Evolutionary conservation across 441 rosid species (phyloP), one percentile per base, ranked within the genome.

Genomic region (Biscutella auriculata): DNA sequence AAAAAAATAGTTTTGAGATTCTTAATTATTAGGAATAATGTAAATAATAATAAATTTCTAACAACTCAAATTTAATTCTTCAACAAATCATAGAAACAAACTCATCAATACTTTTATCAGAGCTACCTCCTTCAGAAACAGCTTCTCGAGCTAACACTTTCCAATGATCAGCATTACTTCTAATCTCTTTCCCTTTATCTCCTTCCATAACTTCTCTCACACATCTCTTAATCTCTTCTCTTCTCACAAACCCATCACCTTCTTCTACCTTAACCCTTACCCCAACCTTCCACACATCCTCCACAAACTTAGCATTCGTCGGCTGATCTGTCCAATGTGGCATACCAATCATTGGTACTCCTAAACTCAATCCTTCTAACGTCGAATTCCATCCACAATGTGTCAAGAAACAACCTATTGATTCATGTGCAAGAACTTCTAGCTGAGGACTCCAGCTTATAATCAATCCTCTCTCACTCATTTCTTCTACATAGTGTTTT

Each of bases 341-440:
- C 74, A 84, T 67, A 6, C 84, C 83, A 43, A 82, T 69, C 78
- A 82, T 53, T 9, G 88, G 85, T 21, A 81, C 77, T 0, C 87
- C 82, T 48, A 77, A 52, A 58, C 82, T 67, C 53, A 82, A 4
- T 0, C 77, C 78, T 62, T 84, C 85, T 0, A 79, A 13, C 0
- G 78, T 79, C 3, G 83, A 79, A 77, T 84, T 84, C 91, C 92
- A 84, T 5, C 92, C 79, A 5, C 86, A 77, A 5, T 79, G 87
- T 12, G 84, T 78, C 52, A 81, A 25, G 30, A 77, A 81, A 62
- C 87, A 83, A n/a, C 91, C 78, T 0, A 78, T 52, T 1, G 86
- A 66, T 16, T 51, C 52, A 23, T 84, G 84, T 28, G 76, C 70
- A 21, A 80, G 62, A 44, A 80, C 83, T 35, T 80, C 74, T 10